Conservation (phyloP, 192 early-diverging fungal genomes). For the Mortierella antarctica region DNA sequence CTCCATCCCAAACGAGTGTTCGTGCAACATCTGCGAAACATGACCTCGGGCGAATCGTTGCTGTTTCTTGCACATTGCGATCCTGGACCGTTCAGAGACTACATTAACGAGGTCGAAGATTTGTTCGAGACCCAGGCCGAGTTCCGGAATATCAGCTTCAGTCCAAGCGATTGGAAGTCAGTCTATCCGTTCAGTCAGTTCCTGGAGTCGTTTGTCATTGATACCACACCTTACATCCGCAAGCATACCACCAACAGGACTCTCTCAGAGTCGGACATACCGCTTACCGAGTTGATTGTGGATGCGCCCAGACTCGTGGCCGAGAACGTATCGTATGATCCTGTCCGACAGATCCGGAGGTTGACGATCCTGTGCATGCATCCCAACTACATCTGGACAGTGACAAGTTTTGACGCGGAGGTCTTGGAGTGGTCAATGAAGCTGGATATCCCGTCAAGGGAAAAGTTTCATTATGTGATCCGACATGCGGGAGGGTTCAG, state of each 20-base stretch:
- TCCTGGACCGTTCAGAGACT: slow-evolving; percentile 56
- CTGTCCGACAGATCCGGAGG: slow-evolving; percentile 55
- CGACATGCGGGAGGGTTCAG: slow-evolving; percentile 58
- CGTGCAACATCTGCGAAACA: slow-evolving; percentile 71
- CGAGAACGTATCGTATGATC: slow-evolving; percentile 57
- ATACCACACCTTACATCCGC: slow-evolving; percentile 55
- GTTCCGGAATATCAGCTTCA: slow-evolving; percentile 27
- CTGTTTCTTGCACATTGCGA: slow-evolving; percentile 71
- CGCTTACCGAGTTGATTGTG: slow-evolving; percentile 29
- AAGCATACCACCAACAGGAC: slow-evolving; percentile 47
- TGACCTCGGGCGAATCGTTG: slow-evolving; percentile 65
- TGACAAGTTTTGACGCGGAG: slow-evolving; percentile 69
- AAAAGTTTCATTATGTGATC: slow-evolving; percentile 57
- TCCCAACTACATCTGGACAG: slow-evolving; percentile 70
- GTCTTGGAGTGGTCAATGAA: slow-evolving; percentile 68
- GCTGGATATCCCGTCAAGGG: slow-evolving; percentile 45
- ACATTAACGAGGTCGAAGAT: slow-evolving; percentile 56
- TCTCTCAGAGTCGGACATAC: slow-evolving; percentile 11
- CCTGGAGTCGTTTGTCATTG: slow-evolving; percentile 63
- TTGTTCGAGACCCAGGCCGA: slow-evolving; percentile 52
- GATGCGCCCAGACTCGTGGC: slow-evolving; percentile 53
- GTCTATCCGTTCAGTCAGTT: slow-evolving; percentile 75
- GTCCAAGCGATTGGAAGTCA: slow-evolving; percentile 64
- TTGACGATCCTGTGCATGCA: slow-evolving; percentile 58
- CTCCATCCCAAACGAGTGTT: slow-evolving; percentile 75